Evolutionary conservation across 2,329 filamentous ascomycete species (phyloP), one percentile per base, ranked within the genome.

Genomic region (Claviceps paspali): DNA sequence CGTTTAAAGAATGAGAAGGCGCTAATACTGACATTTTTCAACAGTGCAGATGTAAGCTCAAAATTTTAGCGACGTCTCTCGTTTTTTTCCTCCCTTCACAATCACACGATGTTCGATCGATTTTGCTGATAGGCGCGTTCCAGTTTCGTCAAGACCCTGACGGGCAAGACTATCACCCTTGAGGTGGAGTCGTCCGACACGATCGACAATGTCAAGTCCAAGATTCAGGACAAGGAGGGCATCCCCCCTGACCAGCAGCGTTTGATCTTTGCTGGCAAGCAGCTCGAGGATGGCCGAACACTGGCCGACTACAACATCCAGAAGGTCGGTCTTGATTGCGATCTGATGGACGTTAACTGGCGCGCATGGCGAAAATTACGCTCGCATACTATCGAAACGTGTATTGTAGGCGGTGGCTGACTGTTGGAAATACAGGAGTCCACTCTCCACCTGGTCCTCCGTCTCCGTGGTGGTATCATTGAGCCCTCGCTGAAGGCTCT

Each of bases 121-220:
- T 30, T 33, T 39, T 53, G 56, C 51, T 55, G 45, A 59, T 52
- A n/a, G n/a, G 39, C 33, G 43, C 40, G 51, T 32, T 42, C 38
- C 68, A 92, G 84, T 80, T 96, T 96, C 82, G 88, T 96, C 73
- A 96, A 95, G 82, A 95, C 88, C 77, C 85, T 95, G 62, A 95
- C 88, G 76, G 88, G 91, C 71, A 96, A 96, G 84, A 96, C 88
- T 68, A 95, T 96, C 76, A 96, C 91, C 69, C 82, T 95, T 59
- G 88, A 96, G 81, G 87, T 95, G 65, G 88, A 95, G 80, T 94
- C 86, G 60, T 85, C 79, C 62, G 88, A 96, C 70, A 95, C 88
- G 59, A 96, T 96, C 73, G 88, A 96, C 79, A 96, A 95, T 79
- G 88, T 96, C 69, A 96, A 96, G 81, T 81, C 79, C 73, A 95